These are phyloP conservation scores for Dactylellina parvicollis DNA, from an alignment of 2,329 filamentous ascomycete species.

Conservation along the genomic window DNA sequence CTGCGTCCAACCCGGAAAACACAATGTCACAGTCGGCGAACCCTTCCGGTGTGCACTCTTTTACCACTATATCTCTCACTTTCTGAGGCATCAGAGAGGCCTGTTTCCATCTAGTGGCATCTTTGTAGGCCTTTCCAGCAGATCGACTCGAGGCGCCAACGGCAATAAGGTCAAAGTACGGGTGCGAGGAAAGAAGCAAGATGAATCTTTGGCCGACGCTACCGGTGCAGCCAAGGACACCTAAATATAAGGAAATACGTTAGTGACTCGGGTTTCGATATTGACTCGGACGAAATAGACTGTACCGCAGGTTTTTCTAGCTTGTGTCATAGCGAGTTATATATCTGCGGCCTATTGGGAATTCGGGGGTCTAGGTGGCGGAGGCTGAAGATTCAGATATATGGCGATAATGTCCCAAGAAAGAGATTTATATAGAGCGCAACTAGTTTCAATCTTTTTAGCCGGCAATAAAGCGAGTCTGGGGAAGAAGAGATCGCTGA, in stretches of 20 bases:
- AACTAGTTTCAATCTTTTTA: conserved; percentile 24
- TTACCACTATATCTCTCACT: conserved; percentile 82
- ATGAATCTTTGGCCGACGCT: conserved; percentile 97
- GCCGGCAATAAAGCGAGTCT: conserved; percentile 9
- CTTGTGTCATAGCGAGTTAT: conserved; percentile 20
- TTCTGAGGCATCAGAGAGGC: conserved; percentile 78
- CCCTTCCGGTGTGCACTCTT: conserved; percentile 81
- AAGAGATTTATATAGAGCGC: not conserved
- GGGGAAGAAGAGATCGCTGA: conserved; percentile 17
- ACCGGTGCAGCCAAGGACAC: conserved; percentile 89
- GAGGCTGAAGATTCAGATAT: not conserved
- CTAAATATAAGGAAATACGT: conserved; percentile 60
- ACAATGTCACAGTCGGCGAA: conserved; percentile 92
- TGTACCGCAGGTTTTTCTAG: conserved; percentile 51
- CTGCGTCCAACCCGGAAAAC: conserved; percentile 90
- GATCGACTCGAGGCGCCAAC: conserved; percentile 89
- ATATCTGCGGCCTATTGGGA: not conserved
- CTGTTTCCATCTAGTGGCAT: conserved; percentile 97
- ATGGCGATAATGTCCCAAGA: not conserved
- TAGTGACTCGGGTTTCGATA: conserved; percentile 1
- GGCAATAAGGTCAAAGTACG: conserved; percentile 84
- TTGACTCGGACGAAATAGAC: not conserved
- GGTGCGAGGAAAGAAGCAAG: conserved; percentile 86
- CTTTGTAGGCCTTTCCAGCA: conserved; percentile 91
- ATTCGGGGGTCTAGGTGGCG: not conserved